Evolutionary conservation across 2,329 filamentous ascomycete genomes (phyloP), one percentile per base, ranked within the genome.

Genomic region (Fusarium tjaetaba): DNA sequence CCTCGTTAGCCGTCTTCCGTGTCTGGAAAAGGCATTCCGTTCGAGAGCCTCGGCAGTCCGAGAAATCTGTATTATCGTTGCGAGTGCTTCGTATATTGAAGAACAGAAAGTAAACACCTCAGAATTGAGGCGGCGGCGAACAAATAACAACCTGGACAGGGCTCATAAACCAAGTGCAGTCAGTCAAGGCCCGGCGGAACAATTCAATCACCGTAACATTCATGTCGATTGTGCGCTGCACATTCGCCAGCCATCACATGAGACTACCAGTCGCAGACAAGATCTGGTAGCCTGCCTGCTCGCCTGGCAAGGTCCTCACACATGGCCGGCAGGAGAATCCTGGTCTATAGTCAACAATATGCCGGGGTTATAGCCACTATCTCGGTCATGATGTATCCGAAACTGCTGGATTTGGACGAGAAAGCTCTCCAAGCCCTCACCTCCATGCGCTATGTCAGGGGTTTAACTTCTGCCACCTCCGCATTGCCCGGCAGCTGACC

Each of bases 331-430:
- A 45, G 43, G 57, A 56, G 53, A 46, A 65, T 61, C 61, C 56
- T 53, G 55, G 62, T 36, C 43, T 59, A 55, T 46, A 63, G 26
- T 60, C 66, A 63, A 51, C 68, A 68, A 68, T 65, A 53, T 70
- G 65, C 61, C 65, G 67, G 36, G 53, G 60, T 61, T 51, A n/a
- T 61, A 51, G 56, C 46, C 59, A 60, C 32, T 46, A 58, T 56
- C 61, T 52, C 66, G 64, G 51, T 34, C 68, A 61, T 65, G 67
- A 75, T 51, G 70, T 69, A 61, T 53, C 67, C 56, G 52, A 42
- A 61, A 64, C 48, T 68, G 63, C 61, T 66, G 53, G 60, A 70
- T 68, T 56, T 61, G 68, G 62, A 65, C 64, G 49, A 61, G 43
- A 28, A 55, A 57, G 36, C 55, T 63, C 45, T 53, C 51, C 55